Percentiles rank a stretch among this genome's conserved stretches.
Evolutionary conservation across 495 filamentous ascomycete genomes (phyloP).

Genomic region (Hypoxylon intermedium): DNA sequence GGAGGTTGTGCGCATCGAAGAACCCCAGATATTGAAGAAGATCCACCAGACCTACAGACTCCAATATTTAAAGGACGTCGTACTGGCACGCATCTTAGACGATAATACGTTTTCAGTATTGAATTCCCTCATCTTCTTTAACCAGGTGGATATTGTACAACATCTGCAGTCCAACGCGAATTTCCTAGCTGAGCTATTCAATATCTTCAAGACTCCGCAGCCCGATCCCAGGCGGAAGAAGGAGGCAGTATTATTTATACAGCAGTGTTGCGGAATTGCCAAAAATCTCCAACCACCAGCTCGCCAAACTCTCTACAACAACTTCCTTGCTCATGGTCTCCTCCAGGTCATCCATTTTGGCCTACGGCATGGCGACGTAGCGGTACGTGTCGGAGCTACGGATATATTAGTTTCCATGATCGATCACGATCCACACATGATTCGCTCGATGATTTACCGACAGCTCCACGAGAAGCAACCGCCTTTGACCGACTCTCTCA

Average conservation of each 20-base stretch:
- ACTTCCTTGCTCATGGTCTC: slow-evolving; percentile 87
- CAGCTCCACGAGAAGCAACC: slow-evolving; percentile 85
- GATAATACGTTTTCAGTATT: slow-evolving; percentile 97
- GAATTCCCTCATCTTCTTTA: slow-evolving; percentile 98
- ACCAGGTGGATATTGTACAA: slow-evolving; percentile 96
- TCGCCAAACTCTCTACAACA: slow-evolving; percentile 80
- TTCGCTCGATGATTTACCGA: slow-evolving; percentile 89
- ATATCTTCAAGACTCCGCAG: slow-evolving; percentile 75
- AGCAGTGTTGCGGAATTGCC: slow-evolving; percentile 92
- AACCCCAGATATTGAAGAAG: slow-evolving; percentile 79
- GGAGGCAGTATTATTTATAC: slow-evolving; percentile 94
- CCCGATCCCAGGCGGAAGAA: slow-evolving; percentile 77
- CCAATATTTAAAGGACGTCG: slow-evolving; percentile 98
- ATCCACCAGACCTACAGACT: slow-evolving; percentile 95
- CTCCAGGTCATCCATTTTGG: slow-evolving; percentile 92
- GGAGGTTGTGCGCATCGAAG: slow-evolving; percentile 92
- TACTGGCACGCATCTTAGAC: slow-evolving; percentile 92
- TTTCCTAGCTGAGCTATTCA: slow-evolving; percentile 89
- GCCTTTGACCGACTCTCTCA: slow-evolving; percentile 90
- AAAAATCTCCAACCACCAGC: slow-evolving; percentile 89
- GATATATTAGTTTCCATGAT: slow-evolving; percentile 94
- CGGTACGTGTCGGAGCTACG: slow-evolving; percentile 88
- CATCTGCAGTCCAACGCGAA: slow-evolving; percentile 80
- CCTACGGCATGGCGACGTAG: slow-evolving; percentile 80
- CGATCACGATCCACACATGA: slow-evolving; percentile 93